Evolutionary conservation across 768 basidiomycete genomes (phyloP), one percentile per base, ranked within the genome.

Genomic region (Crepidotus variabilis): DNA sequence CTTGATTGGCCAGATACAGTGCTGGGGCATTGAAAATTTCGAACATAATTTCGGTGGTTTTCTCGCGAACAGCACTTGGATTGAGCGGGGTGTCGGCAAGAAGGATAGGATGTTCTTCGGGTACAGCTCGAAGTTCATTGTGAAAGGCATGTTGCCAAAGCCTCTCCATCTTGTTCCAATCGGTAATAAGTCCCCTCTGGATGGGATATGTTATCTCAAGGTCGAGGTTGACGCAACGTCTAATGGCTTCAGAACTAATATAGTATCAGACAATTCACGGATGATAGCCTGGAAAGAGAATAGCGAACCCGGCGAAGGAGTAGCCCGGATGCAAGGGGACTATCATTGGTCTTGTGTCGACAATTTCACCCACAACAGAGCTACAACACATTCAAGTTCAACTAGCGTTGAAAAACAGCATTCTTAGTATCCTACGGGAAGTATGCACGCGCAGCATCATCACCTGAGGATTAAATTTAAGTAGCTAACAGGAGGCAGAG

Each of bases 151-250:
- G 93, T 72, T 94, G 92, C 93, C 93, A 96, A 71, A 95, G 95
- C 78, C 94, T 94, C 79, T 96, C 94, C 93, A 95, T 95, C 75
- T 95, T 94, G 67, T 95, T 94, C 94, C 94, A 97, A 85, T 97
- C 94, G 73, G 93, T 94, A 71, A 96, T 90, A 68, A 93, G 89
- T 74, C 92, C 91, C 76, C 92, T 92, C 72, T 94, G 90, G 63
- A 93, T 93, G 52, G 92, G 94, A 77, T 96, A 93, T 76, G 94
- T 94, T 65, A 96, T 76, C 28, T 28, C 28, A 3, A 28, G 8
- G 47, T 88, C 89, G 61, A 96, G 81, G 71, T 95, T 92, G 80
- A 94, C 94, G 74, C 94, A 90, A 81, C 96, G 68, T n/a, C 63
- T 67, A 47, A 70, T 68, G 33, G 70, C 70, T 53, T 71, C 70